phyloP scores from a whole-genome alignment of 805 yeast genomes.

The Candida orba region DNA sequence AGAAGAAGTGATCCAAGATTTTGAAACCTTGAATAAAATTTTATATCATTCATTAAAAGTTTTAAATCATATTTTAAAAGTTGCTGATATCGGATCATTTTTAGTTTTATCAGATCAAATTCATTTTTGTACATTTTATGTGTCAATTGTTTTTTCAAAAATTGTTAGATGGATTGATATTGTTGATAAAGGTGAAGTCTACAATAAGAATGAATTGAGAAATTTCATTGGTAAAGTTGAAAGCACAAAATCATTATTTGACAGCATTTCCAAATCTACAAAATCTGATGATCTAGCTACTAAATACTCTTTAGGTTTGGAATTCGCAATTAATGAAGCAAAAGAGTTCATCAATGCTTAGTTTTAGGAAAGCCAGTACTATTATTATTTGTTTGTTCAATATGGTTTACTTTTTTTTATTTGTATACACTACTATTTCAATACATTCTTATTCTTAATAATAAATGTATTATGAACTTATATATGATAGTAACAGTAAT shows the following conservation, averaged over 20 bases:
- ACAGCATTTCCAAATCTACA: slow-evolving; percentile 10
- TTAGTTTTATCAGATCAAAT: slow-evolving; percentile 67
- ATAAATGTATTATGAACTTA: neutral
- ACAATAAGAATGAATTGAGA: slow-evolving; percentile 13
- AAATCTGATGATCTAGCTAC: slow-evolving; percentile 16
- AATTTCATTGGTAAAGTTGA: slow-evolving; percentile 17
- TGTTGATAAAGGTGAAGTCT: slow-evolving; percentile 13
- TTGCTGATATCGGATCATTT: slow-evolving; percentile 43
- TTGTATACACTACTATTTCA: neutral
- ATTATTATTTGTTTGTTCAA: neutral
- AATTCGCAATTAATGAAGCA: slow-evolving; percentile 4
- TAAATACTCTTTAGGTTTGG: slow-evolving; percentile 15
- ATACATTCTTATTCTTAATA: neutral
- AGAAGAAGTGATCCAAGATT: slow-evolving; percentile 16
- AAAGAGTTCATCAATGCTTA: slow-evolving; percentile 5
- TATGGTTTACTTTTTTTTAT: neutral
- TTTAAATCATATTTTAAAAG: slow-evolving; percentile 22
- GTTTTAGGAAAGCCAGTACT: neutral
- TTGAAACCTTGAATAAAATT: slow-evolving; percentile 19
- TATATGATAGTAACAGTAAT: neutral
- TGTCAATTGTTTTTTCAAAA: slow-evolving; percentile 18
- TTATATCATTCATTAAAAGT: slow-evolving; percentile 20
- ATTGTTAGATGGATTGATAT: slow-evolving; percentile 19
- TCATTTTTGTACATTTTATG: slow-evolving; percentile 33
- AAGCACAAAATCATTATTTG: slow-evolving; percentile 11